Percentiles rank a stretch among this genome's conserved stretches.
Conservation (phyloP, 169 alveolate genomes). For the Eimeria acervulina region DNA sequence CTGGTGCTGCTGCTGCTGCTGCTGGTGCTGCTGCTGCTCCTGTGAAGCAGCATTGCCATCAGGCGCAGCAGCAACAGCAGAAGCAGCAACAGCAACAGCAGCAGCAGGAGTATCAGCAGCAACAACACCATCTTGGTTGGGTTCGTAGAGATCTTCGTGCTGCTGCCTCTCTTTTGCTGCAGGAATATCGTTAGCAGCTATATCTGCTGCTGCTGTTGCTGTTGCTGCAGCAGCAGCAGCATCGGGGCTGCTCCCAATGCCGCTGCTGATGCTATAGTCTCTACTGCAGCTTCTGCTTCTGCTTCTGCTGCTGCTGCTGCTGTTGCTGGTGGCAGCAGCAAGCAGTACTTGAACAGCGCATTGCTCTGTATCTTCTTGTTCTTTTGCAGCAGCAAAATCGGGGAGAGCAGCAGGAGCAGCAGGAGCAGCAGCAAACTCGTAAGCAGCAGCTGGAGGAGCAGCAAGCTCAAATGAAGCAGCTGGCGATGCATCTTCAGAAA, state of each 20-base stretch:
- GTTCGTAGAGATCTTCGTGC: not conserved
- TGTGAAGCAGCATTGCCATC: not conserved
- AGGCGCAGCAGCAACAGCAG: not conserved
- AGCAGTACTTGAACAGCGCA: too few relatives aligned
- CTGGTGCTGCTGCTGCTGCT: conserved; percentile 14
- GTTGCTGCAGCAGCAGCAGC: not conserved
- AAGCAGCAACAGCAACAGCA: not conserved
- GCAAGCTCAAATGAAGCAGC: not conserved
- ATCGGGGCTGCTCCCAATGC: not conserved
- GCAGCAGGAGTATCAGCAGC: not conserved
- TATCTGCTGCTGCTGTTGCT: not conserved
- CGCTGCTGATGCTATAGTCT: not conserved
- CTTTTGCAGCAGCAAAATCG: not conserved
- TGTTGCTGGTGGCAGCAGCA: not conserved
- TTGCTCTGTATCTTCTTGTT: too few relatives aligned
- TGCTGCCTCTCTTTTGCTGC: not conserved
- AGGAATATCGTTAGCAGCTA: not conserved
- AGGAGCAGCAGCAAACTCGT: not conserved
- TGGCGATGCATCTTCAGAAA: not conserved
- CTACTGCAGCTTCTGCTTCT: not conserved
- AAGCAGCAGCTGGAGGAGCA: not conserved
- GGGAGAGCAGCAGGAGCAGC: not conserved
- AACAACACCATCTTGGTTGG: not conserved
- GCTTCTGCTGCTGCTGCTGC: conserved; percentile 6
- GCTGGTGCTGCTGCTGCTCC: not conserved